These are phyloP conservation scores for Microcyclospora tardicrescens DNA, from an alignment of 2,329 filamentous ascomycete genomes.

Conservation along the genomic window DNA sequence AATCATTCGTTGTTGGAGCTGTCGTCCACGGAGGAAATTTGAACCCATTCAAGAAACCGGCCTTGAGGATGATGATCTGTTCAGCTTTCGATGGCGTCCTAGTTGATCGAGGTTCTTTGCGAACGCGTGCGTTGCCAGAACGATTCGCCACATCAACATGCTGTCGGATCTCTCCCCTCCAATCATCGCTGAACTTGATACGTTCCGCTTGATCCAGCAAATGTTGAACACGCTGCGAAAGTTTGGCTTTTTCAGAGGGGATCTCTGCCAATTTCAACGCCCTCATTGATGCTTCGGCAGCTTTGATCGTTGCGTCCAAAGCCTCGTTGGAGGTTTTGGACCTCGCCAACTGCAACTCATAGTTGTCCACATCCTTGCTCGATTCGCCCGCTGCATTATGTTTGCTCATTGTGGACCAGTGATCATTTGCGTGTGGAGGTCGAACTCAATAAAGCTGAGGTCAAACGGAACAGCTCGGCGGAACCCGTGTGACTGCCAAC, in stretches of 20 bases:
- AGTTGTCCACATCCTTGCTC: too few relatives aligned
- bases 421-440: too few relatives aligned
- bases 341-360: too few relatives aligned
- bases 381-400: too few relatives aligned
- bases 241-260: conserved; percentile 53
- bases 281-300: conserved; percentile 70
- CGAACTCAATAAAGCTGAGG: too few relatives aligned
- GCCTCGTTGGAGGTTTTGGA: conserved; percentile 36
- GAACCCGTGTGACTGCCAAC: too few relatives aligned
- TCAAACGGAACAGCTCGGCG: too few relatives aligned
- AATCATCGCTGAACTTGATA: conserved; percentile 46
- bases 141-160: background rate
- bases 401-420: too few relatives aligned
- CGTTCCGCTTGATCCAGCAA: conserved; percentile 60
- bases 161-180: conserved; percentile 9
- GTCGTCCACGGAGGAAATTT: conserved; percentile 76
- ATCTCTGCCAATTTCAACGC: conserved; percentile 51
- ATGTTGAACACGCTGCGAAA: conserved; percentile 51
- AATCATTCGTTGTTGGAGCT: conserved; percentile 48
- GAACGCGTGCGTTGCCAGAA: conserved; percentile 15
- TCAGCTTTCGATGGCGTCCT: conserved; percentile 56
- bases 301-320: conserved; percentile 60
- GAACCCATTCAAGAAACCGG: conserved; percentile 69
- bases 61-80: conserved; percentile 61
- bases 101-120: conserved; percentile 40